phyloP scores from a whole-genome alignment of 2,329 filamentous ascomycete species.

The Fusarium sacchari region DNA sequence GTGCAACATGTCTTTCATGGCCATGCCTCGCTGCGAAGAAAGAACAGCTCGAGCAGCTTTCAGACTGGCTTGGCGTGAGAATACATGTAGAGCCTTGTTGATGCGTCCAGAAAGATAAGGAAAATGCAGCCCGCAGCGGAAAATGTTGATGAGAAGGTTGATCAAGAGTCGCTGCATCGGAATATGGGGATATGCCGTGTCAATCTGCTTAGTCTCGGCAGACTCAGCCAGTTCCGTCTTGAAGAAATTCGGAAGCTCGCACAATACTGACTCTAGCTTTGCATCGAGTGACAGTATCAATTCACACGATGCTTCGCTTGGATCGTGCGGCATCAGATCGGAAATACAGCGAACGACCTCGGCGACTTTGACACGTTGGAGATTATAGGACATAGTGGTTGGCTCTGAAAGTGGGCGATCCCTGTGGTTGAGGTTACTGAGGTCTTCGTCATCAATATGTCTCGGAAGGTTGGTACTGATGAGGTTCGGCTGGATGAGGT shows the following conservation, averaged over 20 bases:
- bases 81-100: background rate
- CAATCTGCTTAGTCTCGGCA: background rate
- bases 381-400: background rate
- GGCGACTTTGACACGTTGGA: background rate
- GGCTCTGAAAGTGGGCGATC: background rate
- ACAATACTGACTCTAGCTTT: background rate
- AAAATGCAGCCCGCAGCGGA: background rate
- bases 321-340: background rate
- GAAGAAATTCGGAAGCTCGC: background rate
- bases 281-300: background rate
- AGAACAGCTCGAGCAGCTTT: background rate
- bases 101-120: background rate
- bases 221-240: background rate
- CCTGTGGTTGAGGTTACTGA: rapidly evolving
- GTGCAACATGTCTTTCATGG: background rate
- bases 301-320: background rate
- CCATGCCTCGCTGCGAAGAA: background rate
- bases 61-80: background rate
- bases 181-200: background rate
- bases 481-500: background rate
- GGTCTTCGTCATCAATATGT: background rate
- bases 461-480: background rate
- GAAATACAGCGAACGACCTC: background rate
- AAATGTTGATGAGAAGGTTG: background rate
- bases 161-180: background rate